Conservation (phyloP, 1,284 basidiomycete genomes). For the Microbotryum saponariae region DNA sequence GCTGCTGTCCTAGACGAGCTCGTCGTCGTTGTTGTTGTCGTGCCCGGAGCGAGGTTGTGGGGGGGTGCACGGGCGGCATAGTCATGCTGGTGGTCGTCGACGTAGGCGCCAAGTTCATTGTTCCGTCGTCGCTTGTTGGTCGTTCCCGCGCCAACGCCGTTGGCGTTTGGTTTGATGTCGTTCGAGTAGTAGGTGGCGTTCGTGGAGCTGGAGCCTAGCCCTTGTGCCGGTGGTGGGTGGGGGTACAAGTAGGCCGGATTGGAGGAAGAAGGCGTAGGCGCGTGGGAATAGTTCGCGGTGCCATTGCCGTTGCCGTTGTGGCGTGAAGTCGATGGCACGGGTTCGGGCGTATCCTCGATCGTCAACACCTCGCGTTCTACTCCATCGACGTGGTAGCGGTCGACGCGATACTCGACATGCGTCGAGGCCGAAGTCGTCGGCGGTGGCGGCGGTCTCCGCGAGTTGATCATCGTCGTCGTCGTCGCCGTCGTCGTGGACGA, state of each 20-base stretch:
- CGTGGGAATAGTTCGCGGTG: neutral
- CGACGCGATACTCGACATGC: constrained; percentile 19
- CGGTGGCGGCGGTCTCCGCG: constrained; percentile 4
- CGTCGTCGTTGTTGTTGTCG: too few relatives aligned
- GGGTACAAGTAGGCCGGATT: neutral
- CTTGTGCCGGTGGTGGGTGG: constrained; percentile 2
- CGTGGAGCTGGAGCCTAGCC: too few relatives aligned
- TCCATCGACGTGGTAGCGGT: constrained; percentile 15
- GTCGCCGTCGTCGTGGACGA: constrained; percentile 2
- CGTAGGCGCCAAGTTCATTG: neutral
- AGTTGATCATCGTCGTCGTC: constrained; percentile 1
- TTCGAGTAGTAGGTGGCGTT: too few relatives aligned
- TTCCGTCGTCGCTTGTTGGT: neutral
- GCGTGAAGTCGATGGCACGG: neutral
- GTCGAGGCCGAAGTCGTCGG: neutral
- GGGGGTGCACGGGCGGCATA: neutral
- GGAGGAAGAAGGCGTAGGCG: neutral
- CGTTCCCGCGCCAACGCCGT: neutral
- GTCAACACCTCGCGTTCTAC: constrained; percentile 24
- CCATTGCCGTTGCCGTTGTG: neutral
- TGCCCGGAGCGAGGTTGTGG: neutral
- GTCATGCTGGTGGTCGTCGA: neutral
- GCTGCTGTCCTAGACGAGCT: too few relatives aligned
- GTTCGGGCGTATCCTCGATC: constrained; percentile 31
- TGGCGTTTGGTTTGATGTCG: too few relatives aligned